phyloP scores from a whole-genome alignment of 306 rosid genomes.

The Fragaria vesca region DNA sequence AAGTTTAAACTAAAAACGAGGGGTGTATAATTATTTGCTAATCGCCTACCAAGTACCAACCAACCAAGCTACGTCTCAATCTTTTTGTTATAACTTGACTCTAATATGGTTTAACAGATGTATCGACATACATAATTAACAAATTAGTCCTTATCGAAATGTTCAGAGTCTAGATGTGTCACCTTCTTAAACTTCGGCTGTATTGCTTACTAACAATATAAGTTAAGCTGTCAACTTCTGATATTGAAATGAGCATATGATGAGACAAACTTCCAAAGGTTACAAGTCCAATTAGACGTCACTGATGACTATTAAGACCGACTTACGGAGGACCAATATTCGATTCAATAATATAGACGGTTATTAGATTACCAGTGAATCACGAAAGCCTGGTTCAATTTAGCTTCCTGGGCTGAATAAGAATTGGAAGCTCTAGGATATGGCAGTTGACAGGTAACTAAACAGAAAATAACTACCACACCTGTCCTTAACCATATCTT shows the following conservation, averaged over 20 bases:
- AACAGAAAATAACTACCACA: slow-evolving; percentile 16
- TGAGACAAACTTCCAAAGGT: not conserved
- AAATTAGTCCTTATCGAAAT: not conserved
- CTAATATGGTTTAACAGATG: not conserved
- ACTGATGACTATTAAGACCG: not conserved
- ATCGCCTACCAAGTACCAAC: no score
- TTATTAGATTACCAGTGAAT: not conserved
- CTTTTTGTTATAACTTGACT: no score
- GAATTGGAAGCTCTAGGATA: not conserved
- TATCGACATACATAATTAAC: not conserved
- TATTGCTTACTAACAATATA: not conserved
- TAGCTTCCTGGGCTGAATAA: not conserved
- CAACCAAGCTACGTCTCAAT: no score
- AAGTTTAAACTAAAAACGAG: no score
- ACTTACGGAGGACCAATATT: not conserved
- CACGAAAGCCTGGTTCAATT: not conserved
- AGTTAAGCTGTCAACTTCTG: slow-evolving; percentile 2
- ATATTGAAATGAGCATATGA: not conserved
- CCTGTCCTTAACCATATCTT: not conserved
- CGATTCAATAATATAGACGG: not conserved
- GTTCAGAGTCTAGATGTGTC: not conserved
- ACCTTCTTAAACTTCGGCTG: not conserved
- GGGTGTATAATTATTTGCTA: no score
- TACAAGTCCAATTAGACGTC: not conserved
- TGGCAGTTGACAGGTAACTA: slow-evolving; percentile 13